Base-by-base conservation (phyloP, 345 rosid species). In the Aethionema arabicum region DNA sequence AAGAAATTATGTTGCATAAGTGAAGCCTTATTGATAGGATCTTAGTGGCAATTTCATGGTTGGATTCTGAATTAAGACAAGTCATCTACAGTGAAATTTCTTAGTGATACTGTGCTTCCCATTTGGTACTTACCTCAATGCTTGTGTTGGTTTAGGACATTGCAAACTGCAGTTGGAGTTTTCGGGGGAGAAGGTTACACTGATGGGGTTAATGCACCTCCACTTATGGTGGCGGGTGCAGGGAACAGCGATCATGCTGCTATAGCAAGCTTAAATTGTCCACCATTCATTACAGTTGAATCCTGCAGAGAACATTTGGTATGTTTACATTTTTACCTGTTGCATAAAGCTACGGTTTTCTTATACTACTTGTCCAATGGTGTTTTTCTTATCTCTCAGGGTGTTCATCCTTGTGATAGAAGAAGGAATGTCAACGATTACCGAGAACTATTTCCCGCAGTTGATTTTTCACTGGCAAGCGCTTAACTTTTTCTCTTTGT, bases 381-480 rank as follows among this genome's bases (percentile, higher is more conserved):
- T 43, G 41, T 12, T 56, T 47, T 27, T 6, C 8, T 6, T 37
- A 6, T 37, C 53, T 70, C 30, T 40, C 73, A 90, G 95, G 92
- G 97, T 64, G 84, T 82, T 70, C 84, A 85, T 82, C 91, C 88
- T 5, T 90, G 95, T 78, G 97, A 85, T 49, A 78, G 85, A 63
- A 85, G 97, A 77, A 79, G 82, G 66, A 83, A 67, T 73, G 68
- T 90, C 66, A 68, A 50, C 21, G 80, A 82, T 59, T 85, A 85
- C 72, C 76, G 13, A 30, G 43, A 85, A 72, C 54, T 85, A 45
- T 86, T 86, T 74, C 97, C 91, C 64, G 88, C 86, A 0, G 54
- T 86, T 63, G 90, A 90, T 71, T 90, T 90, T 79, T 83, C 97
- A 5, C 69, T 72, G 86, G 97, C 72, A 78, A 81, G 85, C 74